Percentiles rank a stretch among this genome's conserved stretches.
Evolutionary conservation across 352 stramenopile genomes (phyloP).

Genomic region (Plasmopara muralis): DNA sequence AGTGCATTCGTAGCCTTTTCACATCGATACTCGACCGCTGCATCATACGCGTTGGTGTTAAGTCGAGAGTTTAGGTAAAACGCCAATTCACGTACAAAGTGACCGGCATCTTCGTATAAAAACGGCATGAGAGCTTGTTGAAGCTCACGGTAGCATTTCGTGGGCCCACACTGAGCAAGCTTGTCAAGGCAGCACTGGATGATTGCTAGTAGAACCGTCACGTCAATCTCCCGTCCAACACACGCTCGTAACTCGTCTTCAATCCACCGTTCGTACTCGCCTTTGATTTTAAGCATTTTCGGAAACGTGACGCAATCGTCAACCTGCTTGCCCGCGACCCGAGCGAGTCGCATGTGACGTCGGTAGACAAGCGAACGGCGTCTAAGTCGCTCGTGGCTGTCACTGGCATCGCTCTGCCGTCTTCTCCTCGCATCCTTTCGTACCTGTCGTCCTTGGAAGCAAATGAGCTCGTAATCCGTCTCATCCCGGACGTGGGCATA

Average conservation of each 20-base stretch:
- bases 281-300: slow-evolving; percentile 42
- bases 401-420: slow-evolving; percentile 4
- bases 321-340: slow-evolving; percentile 35
- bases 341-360: slow-evolving; percentile 39
- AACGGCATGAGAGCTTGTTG: slow-evolving; percentile 49
- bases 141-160: slow-evolving; percentile 40
- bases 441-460: slow-evolving; percentile 29
- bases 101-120: slow-evolving; percentile 46
- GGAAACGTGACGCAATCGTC: slow-evolving; percentile 12
- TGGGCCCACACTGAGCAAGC: slow-evolving; percentile 25
- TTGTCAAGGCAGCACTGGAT: slow-evolving; percentile 61
- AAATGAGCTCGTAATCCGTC: slow-evolving; percentile 49
- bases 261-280: slow-evolving; percentile 56
- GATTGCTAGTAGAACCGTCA: slow-evolving; percentile 58
- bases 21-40: slow-evolving; percentile 55
- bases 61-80: slow-evolving; percentile 59
- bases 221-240: slow-evolving; percentile 55
- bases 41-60: slow-evolving; percentile 66
- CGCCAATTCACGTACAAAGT: slow-evolving; percentile 59
- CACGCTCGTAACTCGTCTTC: slow-evolving; percentile 59
- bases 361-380: slow-evolving; percentile 56
- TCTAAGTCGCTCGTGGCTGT: slow-evolving; percentile 14
- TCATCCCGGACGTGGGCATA: slow-evolving; percentile 64
- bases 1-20: slow-evolving; percentile 30
- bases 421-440: slow-evolving; percentile 9